phyloP scores from a whole-genome alignment of 176 grass and related monocot species.

The Oryza punctata region DNA sequence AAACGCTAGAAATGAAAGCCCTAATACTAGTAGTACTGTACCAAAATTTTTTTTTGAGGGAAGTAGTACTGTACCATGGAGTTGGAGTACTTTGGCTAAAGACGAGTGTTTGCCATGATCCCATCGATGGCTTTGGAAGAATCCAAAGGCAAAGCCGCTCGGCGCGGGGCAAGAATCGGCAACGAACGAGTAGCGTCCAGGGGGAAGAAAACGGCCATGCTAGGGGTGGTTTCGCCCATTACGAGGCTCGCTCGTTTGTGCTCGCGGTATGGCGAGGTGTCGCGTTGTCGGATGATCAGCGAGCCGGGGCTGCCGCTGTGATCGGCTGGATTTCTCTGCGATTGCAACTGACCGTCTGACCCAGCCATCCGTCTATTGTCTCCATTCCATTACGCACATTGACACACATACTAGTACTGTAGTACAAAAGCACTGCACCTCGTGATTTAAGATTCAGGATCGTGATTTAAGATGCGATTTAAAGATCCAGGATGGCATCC shows the following conservation, averaged over 20 bases:
- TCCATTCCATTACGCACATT: background rate
- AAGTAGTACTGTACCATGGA: background rate
- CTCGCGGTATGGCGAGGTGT: conserved; percentile 28
- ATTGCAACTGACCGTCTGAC: background rate
- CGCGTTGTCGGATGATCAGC: conserved; percentile 15
- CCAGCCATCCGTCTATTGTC: background rate
- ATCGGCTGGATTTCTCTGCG: conserved; percentile 13
- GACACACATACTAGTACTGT: background rate
- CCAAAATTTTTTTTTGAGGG: no score
- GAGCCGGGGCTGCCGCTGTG: background rate
- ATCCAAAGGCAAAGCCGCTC: conserved; percentile 46
- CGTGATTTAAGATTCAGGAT: background rate
- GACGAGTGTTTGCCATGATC: conserved; percentile 12
- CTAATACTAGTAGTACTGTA: background rate
- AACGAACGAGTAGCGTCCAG: conserved; percentile 35
- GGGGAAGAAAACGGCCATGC: conserved; percentile 16
- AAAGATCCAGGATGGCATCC: background rate
- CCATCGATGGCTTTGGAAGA: conserved; percentile 51
- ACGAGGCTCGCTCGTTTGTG: background rate
- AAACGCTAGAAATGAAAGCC: conserved; percentile 36
- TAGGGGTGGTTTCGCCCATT: background rate
- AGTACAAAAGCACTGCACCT: background rate
- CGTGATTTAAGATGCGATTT: no score
- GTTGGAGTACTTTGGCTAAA: conserved; percentile 31
- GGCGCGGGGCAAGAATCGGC: conserved; percentile 20